Percentiles rank a stretch among this genome's conserved stretches.
Conservation (phyloP, 306 rosid species). For the Trichosanthes truncata region DNA sequence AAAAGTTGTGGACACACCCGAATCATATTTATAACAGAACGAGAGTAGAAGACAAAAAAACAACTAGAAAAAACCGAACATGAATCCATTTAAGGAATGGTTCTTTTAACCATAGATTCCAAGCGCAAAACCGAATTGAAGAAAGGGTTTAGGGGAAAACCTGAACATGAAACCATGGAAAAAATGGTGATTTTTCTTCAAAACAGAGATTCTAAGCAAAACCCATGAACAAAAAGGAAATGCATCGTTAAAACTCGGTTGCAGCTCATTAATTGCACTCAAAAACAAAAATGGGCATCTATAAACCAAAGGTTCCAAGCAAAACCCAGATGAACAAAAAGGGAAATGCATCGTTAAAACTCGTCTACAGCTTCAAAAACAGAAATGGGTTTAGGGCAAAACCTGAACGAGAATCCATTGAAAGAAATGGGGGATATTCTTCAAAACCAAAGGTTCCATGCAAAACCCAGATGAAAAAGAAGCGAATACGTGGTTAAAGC, state of each 20-base stretch:
- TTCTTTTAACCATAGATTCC: not conserved
- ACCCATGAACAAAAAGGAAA: not conserved
- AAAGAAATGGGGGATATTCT: not conserved
- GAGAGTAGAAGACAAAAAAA: not conserved
- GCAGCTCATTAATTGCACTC: no score
- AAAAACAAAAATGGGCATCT: not conserved
- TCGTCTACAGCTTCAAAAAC: not conserved
- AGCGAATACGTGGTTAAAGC: not conserved
- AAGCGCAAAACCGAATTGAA: not conserved
- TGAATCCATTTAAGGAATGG: not conserved
- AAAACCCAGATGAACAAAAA: not conserved
- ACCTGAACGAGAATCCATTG: not conserved
- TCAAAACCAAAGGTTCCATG: not conserved
- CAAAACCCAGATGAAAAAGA: not conserved
- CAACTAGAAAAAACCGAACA: not conserved
- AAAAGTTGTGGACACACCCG: not conserved
- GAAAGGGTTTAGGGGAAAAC: not conserved
- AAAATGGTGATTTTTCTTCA: not conserved
- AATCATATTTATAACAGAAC: not conserved
- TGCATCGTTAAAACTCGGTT: not conserved
- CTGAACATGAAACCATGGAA: not conserved
- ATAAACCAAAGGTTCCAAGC: not conserved
- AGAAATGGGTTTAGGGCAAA: not conserved
- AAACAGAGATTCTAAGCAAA: not conserved
- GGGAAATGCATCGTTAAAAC: not conserved